A percentile compares a stretch with the other conserved stretches of the same genome.
These are phyloP conservation scores for Colletotrichum magnum DNA, from an alignment of 2,329 filamentous ascomycete species.

Conservation along the genomic window DNA sequence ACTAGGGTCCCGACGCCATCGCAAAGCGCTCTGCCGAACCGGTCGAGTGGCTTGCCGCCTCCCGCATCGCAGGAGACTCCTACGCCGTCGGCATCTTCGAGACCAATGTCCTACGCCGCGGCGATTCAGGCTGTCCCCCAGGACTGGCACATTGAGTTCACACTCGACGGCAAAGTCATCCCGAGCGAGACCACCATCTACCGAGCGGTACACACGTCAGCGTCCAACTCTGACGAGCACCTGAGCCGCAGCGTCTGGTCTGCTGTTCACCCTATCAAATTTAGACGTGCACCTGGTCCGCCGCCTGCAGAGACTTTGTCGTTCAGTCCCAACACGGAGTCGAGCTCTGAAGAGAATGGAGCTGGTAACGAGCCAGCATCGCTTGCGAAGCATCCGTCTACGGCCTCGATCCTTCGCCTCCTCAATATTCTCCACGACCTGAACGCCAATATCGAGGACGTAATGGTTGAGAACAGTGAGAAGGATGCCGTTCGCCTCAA, in stretches of 20 bases:
- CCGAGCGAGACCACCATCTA: slow-evolving; percentile 96
- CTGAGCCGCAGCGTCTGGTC: slow-evolving; percentile 88
- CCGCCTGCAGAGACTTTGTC: slow-evolving; percentile 80
- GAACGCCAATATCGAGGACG: slow-evolving; percentile 93
- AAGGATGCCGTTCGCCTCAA: slow-evolving; percentile 79
- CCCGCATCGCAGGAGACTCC: slow-evolving; percentile 59
- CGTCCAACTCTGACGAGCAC: slow-evolving; percentile 70
- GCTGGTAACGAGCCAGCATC: slow-evolving; percentile 79
- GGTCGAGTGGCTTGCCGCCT: slow-evolving; percentile 57
- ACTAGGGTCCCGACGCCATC: slow-evolving; percentile 88
- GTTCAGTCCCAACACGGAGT: slow-evolving; percentile 64
- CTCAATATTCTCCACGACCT: slow-evolving; percentile 93
- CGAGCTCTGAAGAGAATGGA: slow-evolving; percentile 67
- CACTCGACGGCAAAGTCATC: slow-evolving; percentile 85
- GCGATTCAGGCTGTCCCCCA: slow-evolving; percentile 85
- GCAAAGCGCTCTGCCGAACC: slow-evolving; percentile 63
- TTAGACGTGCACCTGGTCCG: slow-evolving; percentile 87
- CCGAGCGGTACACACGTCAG: slow-evolving; percentile 84
- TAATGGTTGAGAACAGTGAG: slow-evolving; percentile 77
- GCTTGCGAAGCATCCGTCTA: slow-evolving; percentile 85
- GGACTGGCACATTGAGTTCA: slow-evolving; percentile 99
- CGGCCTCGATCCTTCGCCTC: slow-evolving; percentile 87
- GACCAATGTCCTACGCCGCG: slow-evolving; percentile 85
- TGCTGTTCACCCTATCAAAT: slow-evolving; percentile 90
- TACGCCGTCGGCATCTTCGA: slow-evolving; percentile 68